A percentile compares a stretch with the other conserved stretches of the same genome.
phyloP scores from a whole-genome alignment of 1,284 basidiomycete species.

The Papiliotrema nemorosa region DNA sequence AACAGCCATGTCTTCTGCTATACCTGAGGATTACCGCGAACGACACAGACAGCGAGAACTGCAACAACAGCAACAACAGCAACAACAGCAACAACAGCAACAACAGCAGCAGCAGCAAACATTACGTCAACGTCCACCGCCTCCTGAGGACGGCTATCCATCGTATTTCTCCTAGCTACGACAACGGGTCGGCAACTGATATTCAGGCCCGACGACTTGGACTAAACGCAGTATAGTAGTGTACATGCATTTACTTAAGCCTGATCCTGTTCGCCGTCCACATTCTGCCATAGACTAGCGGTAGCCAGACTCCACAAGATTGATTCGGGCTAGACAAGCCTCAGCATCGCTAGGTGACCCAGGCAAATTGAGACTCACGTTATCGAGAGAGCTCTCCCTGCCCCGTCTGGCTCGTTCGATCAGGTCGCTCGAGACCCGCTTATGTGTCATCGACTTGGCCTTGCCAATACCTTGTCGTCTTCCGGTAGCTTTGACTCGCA shows the following conservation, averaged over 20 bases:
- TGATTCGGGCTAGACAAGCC: slow-evolving; percentile 15
- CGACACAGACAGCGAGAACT: slow-evolving; percentile 31
- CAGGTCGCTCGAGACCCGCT: neutral
- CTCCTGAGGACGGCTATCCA: neutral
- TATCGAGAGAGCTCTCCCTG: slow-evolving; percentile 12
- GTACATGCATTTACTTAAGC: neutral
- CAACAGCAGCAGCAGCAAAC: slow-evolving; percentile 4
- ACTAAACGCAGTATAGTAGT: neutral
- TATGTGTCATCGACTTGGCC: slow-evolving; percentile 3
- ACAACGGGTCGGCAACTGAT: too few relatives aligned
- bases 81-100: slow-evolving; percentile 8
- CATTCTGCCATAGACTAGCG: slow-evolving; percentile 20
- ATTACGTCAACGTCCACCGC: neutral
- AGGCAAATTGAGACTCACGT: slow-evolving; percentile 13
- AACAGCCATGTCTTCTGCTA: slow-evolving; percentile 19
- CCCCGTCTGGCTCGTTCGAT: neutral
- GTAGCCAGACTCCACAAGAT: slow-evolving; percentile 26
- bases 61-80: slow-evolving; percentile 14
- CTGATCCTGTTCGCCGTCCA: neutral
- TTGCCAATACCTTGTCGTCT: neutral
- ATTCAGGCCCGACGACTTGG: slow-evolving; percentile 16
- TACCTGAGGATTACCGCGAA: slow-evolving; percentile 37
- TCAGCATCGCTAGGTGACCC: too few relatives aligned
- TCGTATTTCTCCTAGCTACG: too few relatives aligned
- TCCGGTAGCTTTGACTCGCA: neutral